phyloP scores from a whole-genome alignment of 208 protist species.

The Trypanosoma conorhini region DNA sequence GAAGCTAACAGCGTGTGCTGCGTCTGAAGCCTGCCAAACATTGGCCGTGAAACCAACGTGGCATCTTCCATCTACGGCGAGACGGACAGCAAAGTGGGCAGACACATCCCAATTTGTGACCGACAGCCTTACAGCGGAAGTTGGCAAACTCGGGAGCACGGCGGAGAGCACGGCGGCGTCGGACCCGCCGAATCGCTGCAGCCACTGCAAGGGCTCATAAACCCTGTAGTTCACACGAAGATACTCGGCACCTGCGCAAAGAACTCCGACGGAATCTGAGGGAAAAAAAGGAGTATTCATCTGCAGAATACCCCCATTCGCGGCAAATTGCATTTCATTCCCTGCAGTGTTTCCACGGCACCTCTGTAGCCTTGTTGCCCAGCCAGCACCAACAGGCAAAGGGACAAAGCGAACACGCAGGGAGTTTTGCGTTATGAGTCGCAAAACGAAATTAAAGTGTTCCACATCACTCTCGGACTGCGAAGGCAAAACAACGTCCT shows the following conservation, averaged over 20 bases:
- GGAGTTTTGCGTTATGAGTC: conserved; percentile 6
- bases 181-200: conserved; percentile 37
- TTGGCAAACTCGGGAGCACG: conserved; percentile 11
- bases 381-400: neutral
- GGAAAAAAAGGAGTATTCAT: conserved; percentile 40
- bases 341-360: conserved; percentile 27
- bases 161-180: neutral
- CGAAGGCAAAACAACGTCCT: conserved; percentile 2
- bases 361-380: conserved; percentile 22
- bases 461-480: neutral
- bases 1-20: conserved; percentile 1
- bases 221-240: conserved; percentile 64
- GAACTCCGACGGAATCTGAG: conserved; percentile 37
- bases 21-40: conserved; percentile 3
- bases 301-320: conserved; percentile 30
- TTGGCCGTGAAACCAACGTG: conserved; percentile 29
- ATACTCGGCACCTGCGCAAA: conserved; percentile 51
- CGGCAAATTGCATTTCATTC: conserved; percentile 30
- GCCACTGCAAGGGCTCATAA: conserved; percentile 36
- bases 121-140: conserved; percentile 1
- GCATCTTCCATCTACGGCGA: conserved; percentile 40
- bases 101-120: conserved; percentile 9
- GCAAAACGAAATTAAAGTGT: conserved; percentile 7
- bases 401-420: conserved; percentile 19
- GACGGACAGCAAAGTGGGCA: conserved; percentile 35